phyloP scores from a whole-genome alignment of 495 filamentous ascomycete genomes.

The Niebla homalea region DNA sequence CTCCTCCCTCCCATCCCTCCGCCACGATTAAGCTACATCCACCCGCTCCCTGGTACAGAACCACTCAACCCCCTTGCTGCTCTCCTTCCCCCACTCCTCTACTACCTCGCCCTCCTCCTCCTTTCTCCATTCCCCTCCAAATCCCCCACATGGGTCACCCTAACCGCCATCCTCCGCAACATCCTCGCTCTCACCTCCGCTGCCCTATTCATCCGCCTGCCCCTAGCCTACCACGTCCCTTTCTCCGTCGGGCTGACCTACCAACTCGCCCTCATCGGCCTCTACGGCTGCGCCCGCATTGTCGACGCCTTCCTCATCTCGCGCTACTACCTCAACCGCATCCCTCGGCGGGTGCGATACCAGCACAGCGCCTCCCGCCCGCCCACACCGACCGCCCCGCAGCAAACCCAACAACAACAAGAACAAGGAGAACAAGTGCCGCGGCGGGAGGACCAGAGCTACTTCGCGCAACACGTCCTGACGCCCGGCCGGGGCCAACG shows the following conservation, averaged over 20 bases:
- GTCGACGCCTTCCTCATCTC: slow-evolving; percentile 17
- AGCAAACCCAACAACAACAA: neutral
- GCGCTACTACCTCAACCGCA: slow-evolving; percentile 8
- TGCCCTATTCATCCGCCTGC: slow-evolving; percentile 15
- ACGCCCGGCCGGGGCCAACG: slow-evolving; percentile 3
- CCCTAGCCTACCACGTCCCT: slow-evolving; percentile 14
- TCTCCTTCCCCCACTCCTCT: slow-evolving; percentile 13
- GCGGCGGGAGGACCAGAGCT: slow-evolving; percentile 2
- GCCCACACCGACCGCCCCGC: neutral
- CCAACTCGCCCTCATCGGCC: slow-evolving; percentile 15
- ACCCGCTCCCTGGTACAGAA: slow-evolving; percentile 9
- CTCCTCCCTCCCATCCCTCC: slow-evolving; percentile 6
- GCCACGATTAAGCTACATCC: slow-evolving; percentile 8
- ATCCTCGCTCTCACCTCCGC: slow-evolving; percentile 8
- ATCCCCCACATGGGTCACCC: neutral
- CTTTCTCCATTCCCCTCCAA: slow-evolving; percentile 13
- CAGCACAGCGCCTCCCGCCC: slow-evolving; percentile 6
- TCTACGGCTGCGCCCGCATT: slow-evolving; percentile 15
- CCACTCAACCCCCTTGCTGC: slow-evolving; percentile 12
- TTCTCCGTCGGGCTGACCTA: slow-evolving; percentile 17
- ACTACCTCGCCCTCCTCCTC: slow-evolving; percentile 16
- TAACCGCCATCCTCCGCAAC: slow-evolving; percentile 13
- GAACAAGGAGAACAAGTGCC: neutral
- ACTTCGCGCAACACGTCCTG: slow-evolving; percentile 15
- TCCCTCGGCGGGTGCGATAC: slow-evolving; percentile 15